Conservation (phyloP, 495 filamentous ascomycete genomes). For the Cudoniella acicularis region DNA sequence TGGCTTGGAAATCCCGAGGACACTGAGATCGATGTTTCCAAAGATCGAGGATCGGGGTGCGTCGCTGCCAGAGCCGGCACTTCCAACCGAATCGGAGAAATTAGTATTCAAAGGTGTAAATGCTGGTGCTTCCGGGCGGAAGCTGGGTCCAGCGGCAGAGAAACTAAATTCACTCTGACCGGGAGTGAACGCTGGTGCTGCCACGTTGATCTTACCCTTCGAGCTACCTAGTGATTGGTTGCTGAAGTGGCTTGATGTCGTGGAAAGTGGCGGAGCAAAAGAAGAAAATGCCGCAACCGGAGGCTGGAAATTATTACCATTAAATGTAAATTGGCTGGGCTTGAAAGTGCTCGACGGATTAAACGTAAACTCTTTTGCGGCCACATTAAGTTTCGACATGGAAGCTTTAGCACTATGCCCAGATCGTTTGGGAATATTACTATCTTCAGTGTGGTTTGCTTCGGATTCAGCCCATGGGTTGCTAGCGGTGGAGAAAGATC, state of each 20-base stretch:
- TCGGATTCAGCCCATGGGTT: conserved; percentile 28
- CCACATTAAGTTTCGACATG: conserved; percentile 77
- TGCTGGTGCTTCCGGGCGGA: conserved; percentile 76
- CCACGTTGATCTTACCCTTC: conserved; percentile 56
- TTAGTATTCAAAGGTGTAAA: conserved; percentile 63
- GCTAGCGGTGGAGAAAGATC: conserved; percentile 18
- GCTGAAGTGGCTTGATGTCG: conserved; percentile 22
- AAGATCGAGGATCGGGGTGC: conserved; percentile 53
- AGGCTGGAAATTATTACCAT: conserved; percentile 52
- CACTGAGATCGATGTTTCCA: conserved; percentile 61
- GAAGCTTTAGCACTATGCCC: conserved; percentile 62
- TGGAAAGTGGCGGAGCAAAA: conserved; percentile 20
- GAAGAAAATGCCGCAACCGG: conserved; percentile 12
- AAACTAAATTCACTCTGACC: conserved; percentile 69
- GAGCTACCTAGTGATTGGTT: conserved; percentile 17
- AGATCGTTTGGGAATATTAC: conserved; percentile 1
- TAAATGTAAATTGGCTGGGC: conserved; percentile 55
- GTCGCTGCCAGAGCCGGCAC: conserved; percentile 28
- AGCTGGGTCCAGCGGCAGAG: conserved; percentile 59
- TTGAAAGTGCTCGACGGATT: conserved; percentile 63
- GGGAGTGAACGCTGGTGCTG: conserved; percentile 70
- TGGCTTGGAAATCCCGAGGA: conserved; percentile 55
- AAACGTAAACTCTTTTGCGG: conserved; percentile 82
- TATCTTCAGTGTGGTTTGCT: neutral
- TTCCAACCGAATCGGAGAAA: conserved; percentile 36